Conservation (phyloP, 1,284 basidiomycete species). For the Pterulicium gracile region DNA sequence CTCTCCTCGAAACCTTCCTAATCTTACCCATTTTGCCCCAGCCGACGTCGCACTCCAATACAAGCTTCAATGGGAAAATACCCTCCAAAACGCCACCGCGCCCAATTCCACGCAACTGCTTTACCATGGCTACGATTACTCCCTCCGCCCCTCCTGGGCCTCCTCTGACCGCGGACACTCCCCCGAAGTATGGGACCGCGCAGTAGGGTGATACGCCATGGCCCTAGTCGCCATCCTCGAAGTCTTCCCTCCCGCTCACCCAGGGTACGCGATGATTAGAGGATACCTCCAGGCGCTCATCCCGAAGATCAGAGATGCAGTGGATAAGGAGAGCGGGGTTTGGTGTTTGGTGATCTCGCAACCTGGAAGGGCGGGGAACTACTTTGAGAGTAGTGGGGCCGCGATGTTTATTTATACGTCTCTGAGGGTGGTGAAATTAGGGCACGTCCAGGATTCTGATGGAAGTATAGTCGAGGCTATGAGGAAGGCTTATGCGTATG, state of each 20-base stretch:
- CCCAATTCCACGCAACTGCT: slow-evolving; percentile 23
- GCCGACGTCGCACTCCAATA: slow-evolving; percentile 33
- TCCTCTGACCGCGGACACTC: slow-evolving; percentile 33
- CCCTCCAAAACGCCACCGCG: slow-evolving; percentile 25
- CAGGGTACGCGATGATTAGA: slow-evolving; percentile 21
- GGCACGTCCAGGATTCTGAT: slow-evolving; percentile 27
- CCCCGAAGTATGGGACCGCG: slow-evolving; percentile 38
- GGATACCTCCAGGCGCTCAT: slow-evolving; percentile 23
- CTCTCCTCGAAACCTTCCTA: slow-evolving; percentile 3
- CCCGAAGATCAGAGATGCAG: slow-evolving; percentile 26
- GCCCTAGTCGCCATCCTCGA: slow-evolving; percentile 36
- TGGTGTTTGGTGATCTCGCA: slow-evolving; percentile 42
- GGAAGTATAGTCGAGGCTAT: slow-evolving; percentile 26
- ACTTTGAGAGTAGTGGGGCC: slow-evolving; percentile 37
- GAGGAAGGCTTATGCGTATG: slow-evolving; percentile 32
- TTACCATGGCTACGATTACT: slow-evolving; percentile 39
- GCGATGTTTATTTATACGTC: slow-evolving; percentile 38
- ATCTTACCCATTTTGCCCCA: slow-evolving; percentile 12
- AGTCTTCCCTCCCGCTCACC: slow-evolving; percentile 22
- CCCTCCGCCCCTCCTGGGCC: slow-evolving; percentile 31
- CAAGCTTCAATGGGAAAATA: slow-evolving; percentile 31
- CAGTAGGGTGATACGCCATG: slow-evolving; percentile 38
- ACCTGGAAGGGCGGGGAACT: slow-evolving; percentile 34
- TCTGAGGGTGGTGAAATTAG: slow-evolving; percentile 31
- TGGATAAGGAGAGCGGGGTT: slow-evolving; percentile 26